Evolutionary conservation across 768 basidiomycete species (phyloP).

Genomic region (Boletus insuetus): DNA sequence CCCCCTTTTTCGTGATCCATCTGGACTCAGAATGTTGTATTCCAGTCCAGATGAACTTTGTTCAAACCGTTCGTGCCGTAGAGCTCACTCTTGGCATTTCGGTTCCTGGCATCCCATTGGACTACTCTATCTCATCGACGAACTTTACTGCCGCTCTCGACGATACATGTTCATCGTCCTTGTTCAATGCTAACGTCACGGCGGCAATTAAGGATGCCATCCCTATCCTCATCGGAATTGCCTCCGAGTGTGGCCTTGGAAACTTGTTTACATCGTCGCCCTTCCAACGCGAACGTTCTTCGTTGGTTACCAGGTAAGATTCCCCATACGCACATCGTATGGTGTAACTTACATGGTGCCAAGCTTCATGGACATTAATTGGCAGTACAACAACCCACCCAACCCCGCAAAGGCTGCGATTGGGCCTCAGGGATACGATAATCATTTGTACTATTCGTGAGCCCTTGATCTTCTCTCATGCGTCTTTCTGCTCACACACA

Average conservation of each 20-base stretch:
- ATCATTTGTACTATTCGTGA: slow-evolving; percentile 75
- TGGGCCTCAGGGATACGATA: slow-evolving; percentile 75
- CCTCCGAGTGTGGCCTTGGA: slow-evolving; percentile 16
- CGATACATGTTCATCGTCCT: slow-evolving; percentile 10
- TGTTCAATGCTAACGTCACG: slow-evolving; percentile 31
- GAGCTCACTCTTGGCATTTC: slow-evolving; percentile 60
- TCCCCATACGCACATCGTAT: background rate
- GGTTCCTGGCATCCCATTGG: slow-evolving; percentile 16
- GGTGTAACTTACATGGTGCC: background rate
- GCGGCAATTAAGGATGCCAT: slow-evolving; percentile 35
- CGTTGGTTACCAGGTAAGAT: slow-evolving; percentile 40
- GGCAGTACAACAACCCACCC: slow-evolving; percentile 67
- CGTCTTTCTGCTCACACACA: slow-evolving; percentile 5
- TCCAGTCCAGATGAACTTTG: slow-evolving; percentile 69
- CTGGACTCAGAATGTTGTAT: background rate
- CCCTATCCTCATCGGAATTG: slow-evolving; percentile 36
- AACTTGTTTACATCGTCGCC: slow-evolving; percentile 22
- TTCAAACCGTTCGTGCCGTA: slow-evolving; percentile 61
- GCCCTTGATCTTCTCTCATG: slow-evolving; percentile 18
- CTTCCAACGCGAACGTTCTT: slow-evolving; percentile 13
- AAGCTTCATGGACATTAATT: slow-evolving; percentile 81
- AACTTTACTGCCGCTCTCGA: slow-evolving; percentile 38
- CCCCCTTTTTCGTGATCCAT: background rate
- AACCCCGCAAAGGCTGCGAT: slow-evolving; percentile 69
- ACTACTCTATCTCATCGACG: slow-evolving; percentile 18